Base-by-base conservation (phyloP, 2,329 filamentous ascomycete genomes). In the Botrytis deweyae region DNA sequence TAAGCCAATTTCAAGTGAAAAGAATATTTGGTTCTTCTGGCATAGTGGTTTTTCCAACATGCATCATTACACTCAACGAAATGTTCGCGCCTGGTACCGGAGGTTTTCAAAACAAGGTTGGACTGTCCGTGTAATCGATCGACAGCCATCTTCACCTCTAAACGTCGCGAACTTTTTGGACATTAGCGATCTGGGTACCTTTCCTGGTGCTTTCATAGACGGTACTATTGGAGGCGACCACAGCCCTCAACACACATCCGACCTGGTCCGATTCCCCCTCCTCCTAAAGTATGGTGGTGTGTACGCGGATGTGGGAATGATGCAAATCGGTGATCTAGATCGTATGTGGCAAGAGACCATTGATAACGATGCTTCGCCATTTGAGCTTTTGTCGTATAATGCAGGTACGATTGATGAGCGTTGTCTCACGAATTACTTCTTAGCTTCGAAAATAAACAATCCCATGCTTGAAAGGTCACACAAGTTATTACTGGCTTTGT, bases 21-120 rank as follows among this genome's bases (percentile, higher is more conserved):
- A 89, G 78, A 88, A 88, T 66, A 81, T 89, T 40, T 90, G 87
- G 84, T 87, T 88, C 78, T 89, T 88, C 81, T 90, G 88, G 88
- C 83, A 89, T 78, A 81, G 80, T 5, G 87, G 87, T 42, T 86
- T 84, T 76, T 62, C 76, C 4, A 80, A 79, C 40, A 86, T 89
- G 83, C 85, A 87, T 73, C 82, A 83, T 0, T 88, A 88, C 78
- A 83, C 85, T 7, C 81, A 86, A 73, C 86, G 88, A 59, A 89
- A 86, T 74, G 82, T 89, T 42, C 83, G 86, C 59, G 83, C 85
- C 70, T 89, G 87, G 84, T 82, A 88, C 77, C 83, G 87, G 3
- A 85, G 87, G n/a, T 84, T 88, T 72, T 82, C 84, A 0, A 84
- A 82, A 63, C 80, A 82, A 33, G 87, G 87, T 42, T 90, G 88